Percentiles rank a stretch among this genome's conserved stretches.
These are phyloP conservation scores for Ogataea paraovalis DNA, from an alignment of 805 yeast genomes.

Conservation along the genomic window DNA sequence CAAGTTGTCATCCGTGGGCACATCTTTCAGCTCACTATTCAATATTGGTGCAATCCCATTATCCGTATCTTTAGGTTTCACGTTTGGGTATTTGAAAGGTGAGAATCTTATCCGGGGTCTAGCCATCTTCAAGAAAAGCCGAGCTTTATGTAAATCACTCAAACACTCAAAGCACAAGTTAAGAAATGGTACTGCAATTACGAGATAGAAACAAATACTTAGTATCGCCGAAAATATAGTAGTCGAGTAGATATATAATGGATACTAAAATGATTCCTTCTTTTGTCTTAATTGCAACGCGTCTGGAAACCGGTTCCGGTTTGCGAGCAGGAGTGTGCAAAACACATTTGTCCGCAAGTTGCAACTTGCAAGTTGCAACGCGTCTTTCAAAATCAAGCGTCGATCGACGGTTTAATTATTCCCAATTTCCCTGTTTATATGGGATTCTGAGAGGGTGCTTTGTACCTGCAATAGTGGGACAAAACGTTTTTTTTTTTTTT, in stretches of 20 bases:
- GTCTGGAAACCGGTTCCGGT: neutral
- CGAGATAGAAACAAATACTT: too few relatives aligned
- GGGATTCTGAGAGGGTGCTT: too few relatives aligned
- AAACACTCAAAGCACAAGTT: too few relatives aligned
- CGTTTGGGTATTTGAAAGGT: constrained; percentile 17
- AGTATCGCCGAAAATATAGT: too few relatives aligned
- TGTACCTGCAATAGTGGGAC: neutral
- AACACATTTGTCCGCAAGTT: too few relatives aligned
- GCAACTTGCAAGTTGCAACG: too few relatives aligned
- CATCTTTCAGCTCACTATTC: neutral
- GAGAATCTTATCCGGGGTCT: constrained; percentile 21
- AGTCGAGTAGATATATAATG: too few relatives aligned
- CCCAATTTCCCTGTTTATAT: too few relatives aligned
- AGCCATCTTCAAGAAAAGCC: constrained; percentile 7
- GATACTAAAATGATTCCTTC: too few relatives aligned
- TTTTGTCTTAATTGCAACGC: neutral
- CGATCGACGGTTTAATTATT: neutral
- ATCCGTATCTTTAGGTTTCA: constrained; percentile 1
- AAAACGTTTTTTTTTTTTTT: neutral
- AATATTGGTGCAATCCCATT: neutral
- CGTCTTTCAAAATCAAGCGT: neutral
- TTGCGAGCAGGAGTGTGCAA: too few relatives aligned
- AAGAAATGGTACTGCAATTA: too few relatives aligned
- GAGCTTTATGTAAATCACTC: too few relatives aligned
- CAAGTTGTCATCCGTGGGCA: constrained; percentile 4